Evolutionary conservation across 768 basidiomycete genomes (phyloP).

Genomic region (Lactifluus echinatus): DNA sequence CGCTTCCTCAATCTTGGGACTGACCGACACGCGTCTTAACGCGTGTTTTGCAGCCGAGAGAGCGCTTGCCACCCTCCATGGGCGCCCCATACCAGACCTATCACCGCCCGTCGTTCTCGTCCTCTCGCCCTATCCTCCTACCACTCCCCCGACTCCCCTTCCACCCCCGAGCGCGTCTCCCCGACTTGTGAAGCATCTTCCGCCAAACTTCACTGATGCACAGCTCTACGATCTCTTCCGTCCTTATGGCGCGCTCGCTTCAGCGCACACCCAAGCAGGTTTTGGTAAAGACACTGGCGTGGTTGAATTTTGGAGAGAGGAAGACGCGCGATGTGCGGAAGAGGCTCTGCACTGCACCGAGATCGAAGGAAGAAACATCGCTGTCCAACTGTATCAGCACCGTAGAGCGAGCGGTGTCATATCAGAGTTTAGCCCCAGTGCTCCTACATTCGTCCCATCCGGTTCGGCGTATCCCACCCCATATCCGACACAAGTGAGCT

Average conservation of each 20-base stretch:
- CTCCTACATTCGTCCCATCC: slow-evolving; percentile 69
- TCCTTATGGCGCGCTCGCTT: slow-evolving; percentile 75
- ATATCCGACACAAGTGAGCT: slow-evolving; percentile 51
- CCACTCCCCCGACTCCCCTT: slow-evolving; percentile 62
- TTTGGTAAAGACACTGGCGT: slow-evolving; percentile 72
- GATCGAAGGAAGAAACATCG: slow-evolving; percentile 76
- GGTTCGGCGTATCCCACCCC: slow-evolving; percentile 44
- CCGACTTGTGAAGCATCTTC: slow-evolving; percentile 79
- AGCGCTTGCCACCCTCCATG: slow-evolving; percentile 76
- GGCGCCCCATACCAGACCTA: slow-evolving; percentile 56
- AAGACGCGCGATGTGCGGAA: slow-evolving; percentile 71
- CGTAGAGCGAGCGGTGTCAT: slow-evolving; percentile 44
- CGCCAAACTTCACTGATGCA: slow-evolving; percentile 54
- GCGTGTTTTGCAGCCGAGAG: slow-evolving; percentile 59
- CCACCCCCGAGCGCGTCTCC: slow-evolving; percentile 72
- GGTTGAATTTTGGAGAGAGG: slow-evolving; percentile 83
- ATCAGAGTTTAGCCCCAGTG: slow-evolving; percentile 63
- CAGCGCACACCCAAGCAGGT: slow-evolving; percentile 62
- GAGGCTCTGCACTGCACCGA: slow-evolving; percentile 79
- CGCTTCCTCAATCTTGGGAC: background rate
- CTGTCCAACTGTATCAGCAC: slow-evolving; percentile 70
- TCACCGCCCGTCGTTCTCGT: slow-evolving; percentile 52
- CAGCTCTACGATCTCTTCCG: slow-evolving; percentile 81
- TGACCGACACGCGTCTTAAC: slow-evolving; percentile 9
- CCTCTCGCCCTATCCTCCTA: slow-evolving; percentile 79